A percentile compares a stretch with the other conserved stretches of the same genome.
Evolutionary conservation across 352 stramenopile genomes (phyloP).

Genomic region (Halophytophthora polymorphica): DNA sequence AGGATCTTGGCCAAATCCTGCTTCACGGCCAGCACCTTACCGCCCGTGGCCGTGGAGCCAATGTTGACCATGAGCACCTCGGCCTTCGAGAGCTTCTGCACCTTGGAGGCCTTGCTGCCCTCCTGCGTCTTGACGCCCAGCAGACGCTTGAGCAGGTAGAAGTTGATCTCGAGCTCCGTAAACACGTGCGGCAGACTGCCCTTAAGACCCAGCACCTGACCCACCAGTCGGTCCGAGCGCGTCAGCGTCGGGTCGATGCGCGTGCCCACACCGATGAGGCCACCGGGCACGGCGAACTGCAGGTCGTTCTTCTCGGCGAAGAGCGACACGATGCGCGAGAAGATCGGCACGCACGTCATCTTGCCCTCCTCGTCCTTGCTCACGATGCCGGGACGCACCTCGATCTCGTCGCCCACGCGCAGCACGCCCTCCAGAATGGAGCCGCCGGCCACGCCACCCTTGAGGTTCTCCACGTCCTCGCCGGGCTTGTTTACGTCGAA

Average conservation of each 20-base stretch:
- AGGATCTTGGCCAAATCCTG: constrained; percentile 98
- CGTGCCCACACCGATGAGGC: constrained; percentile 99
- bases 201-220: constrained; percentile 97
- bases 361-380: constrained; percentile 97
- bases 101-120: constrained; percentile 98
- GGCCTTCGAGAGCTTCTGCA: constrained; percentile 98
- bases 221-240: constrained; percentile 98
- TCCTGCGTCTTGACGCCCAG: constrained; percentile 99
- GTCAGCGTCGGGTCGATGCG: constrained; percentile 99
- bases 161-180: constrained; percentile 99
- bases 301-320: constrained; percentile 99
- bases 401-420: constrained; percentile 97
- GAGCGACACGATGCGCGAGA: constrained; percentile 94
- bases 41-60: constrained; percentile 98
- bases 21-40: constrained; percentile 93
- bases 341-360: constrained; percentile 93
- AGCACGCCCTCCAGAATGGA: constrained; percentile 98
- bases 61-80: constrained; percentile 99
- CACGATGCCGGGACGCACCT: constrained; percentile 98
- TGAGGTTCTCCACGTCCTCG: constrained; percentile 97
- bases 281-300: constrained; percentile 98
- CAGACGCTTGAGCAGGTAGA: constrained; percentile 98
- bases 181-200: constrained; percentile 98
- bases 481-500: constrained; percentile 99
- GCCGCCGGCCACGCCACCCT: constrained; percentile 90